A percentile compares a stretch with the other conserved stretches of the same genome.
Evolutionary conservation across 2,329 filamentous ascomycete species (phyloP).

Genomic region (Colletotrichum magnum): DNA sequence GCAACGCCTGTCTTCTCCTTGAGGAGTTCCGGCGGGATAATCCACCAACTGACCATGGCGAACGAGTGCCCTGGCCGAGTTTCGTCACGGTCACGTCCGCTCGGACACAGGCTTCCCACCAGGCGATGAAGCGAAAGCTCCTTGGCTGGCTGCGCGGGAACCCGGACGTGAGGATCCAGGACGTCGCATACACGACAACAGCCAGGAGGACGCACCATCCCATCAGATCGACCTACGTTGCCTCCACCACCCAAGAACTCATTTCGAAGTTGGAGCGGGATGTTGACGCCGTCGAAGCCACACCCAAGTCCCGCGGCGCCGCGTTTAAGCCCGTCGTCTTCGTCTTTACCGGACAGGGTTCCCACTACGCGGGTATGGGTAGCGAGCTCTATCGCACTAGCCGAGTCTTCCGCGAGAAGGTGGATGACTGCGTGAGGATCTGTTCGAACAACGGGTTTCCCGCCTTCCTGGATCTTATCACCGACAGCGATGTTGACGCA

Average conservation of each 20-base stretch:
- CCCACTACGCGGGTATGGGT: conserved; percentile 50
- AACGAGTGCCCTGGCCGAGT: background rate
- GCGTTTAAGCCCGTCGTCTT: conserved; percentile 49
- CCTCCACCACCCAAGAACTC: background rate
- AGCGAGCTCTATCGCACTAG: conserved; percentile 45
- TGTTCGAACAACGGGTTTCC: conserved; percentile 51
- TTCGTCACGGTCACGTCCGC: conserved; percentile 8
- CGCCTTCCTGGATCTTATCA: conserved; percentile 57
- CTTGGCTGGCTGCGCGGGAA: conserved; percentile 6
- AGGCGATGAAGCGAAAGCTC: conserved; percentile 3
- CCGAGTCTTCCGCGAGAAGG: conserved; percentile 48
- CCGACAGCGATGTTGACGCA: conserved; percentile 31
- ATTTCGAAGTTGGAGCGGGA: background rate
- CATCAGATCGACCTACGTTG: background rate
- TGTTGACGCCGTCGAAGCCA: background rate
- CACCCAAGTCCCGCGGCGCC: background rate
- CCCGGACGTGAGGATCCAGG: background rate
- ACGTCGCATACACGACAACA: conserved; percentile 25
- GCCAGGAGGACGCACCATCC: conserved; percentile 19
- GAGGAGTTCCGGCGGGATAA: conserved; percentile 7
- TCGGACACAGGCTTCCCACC: conserved; percentile 4
- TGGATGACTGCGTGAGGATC: conserved; percentile 51
- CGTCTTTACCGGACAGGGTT: conserved; percentile 55
- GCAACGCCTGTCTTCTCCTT: conserved; percentile 46
- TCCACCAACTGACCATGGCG: background rate